A percentile compares a stretch with the other conserved stretches of the same genome.
These are phyloP conservation scores for Pseudoperonospora humuli DNA, from an alignment of 352 stramenopile species.

Conservation along the genomic window DNA sequence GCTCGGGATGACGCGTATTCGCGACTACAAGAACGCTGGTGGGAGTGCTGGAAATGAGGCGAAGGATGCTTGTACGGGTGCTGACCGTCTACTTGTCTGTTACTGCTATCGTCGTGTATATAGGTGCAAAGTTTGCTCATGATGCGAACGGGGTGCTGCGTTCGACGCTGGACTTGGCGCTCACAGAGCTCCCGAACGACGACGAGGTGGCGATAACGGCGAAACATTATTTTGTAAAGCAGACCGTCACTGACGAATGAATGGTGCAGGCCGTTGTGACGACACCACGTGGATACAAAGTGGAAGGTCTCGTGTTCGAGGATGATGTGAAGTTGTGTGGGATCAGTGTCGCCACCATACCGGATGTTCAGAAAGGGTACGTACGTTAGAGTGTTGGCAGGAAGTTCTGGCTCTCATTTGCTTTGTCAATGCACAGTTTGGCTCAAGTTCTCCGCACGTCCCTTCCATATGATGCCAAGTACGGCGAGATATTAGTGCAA, in stretches of 20 bases:
- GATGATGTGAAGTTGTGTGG: conserved; percentile 73
- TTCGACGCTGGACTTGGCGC: conserved; percentile 54
- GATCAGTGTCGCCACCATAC: conserved; percentile 44
- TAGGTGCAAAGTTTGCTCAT: conserved; percentile 59
- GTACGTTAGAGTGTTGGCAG: not conserved
- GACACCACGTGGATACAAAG: conserved; percentile 67
- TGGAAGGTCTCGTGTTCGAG: conserved; percentile 61
- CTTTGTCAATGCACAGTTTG: conserved; percentile 23
- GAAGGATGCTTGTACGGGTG: not conserved
- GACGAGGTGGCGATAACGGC: conserved; percentile 37
- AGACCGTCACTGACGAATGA: not conserved
- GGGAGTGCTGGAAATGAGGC: not conserved
- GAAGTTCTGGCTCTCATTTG: not conserved
- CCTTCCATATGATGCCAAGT: conserved; percentile 58
- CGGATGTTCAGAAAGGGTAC: conserved; percentile 45
- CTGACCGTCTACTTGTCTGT: not conserved
- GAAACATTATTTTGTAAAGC: not conserved
- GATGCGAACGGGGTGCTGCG: conserved; percentile 66
- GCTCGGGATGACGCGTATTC: conserved; percentile 72
- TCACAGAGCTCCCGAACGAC: conserved; percentile 76
- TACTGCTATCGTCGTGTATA: not conserved
- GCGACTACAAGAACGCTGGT: conserved; percentile 66
- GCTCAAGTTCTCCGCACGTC: conserved; percentile 42
- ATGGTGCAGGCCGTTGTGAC: conserved; percentile 54
- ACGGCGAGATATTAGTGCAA: conserved; percentile 57